Evolutionary conservation across 2,329 filamentous ascomycete species (phyloP).

Genomic region (Arthroderma sp.): DNA sequence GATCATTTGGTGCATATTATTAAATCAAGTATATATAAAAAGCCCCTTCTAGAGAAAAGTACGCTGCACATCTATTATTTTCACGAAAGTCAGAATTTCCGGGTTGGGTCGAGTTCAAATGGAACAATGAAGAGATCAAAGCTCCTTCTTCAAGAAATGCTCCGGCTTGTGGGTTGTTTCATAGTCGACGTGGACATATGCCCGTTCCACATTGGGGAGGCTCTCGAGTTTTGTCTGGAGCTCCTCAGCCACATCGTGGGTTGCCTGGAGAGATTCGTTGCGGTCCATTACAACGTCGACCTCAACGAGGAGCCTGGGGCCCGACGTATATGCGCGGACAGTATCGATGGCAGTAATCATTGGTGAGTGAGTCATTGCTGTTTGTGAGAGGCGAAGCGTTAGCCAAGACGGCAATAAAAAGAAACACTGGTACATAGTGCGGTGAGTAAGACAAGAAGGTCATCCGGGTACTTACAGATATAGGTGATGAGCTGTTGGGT

Average conservation of each 20-base stretch:
- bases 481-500: slow-evolving; percentile 93
- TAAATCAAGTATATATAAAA: too few relatives aligned
- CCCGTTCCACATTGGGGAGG: slow-evolving; percentile 79
- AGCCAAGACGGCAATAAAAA: background rate
- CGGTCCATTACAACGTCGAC: slow-evolving; percentile 92
- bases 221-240: slow-evolving; percentile 90
- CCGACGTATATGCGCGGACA: slow-evolving; percentile 83
- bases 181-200: slow-evolving; percentile 95
- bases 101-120: too few relatives aligned
- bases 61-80: too few relatives aligned
- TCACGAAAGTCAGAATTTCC: too few relatives aligned
- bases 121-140: slow-evolving; percentile 23
- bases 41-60: too few relatives aligned
- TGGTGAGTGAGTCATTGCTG: slow-evolving; percentile 71
- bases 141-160: slow-evolving; percentile 56
- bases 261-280: slow-evolving; percentile 55
- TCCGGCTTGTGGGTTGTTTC: slow-evolving; percentile 93
- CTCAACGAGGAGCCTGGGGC: slow-evolving; percentile 79
- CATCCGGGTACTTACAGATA: slow-evolving; percentile 32
- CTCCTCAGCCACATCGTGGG: slow-evolving; percentile 87
- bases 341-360: slow-evolving; percentile 80
- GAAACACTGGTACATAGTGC: background rate
- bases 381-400: background rate
- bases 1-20: too few relatives aligned
- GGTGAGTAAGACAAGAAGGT: background rate